These are phyloP conservation scores for Rauvolfia tetraphylla DNA, from an alignment of 257 asterid genomes.

Conservation along the genomic window DNA sequence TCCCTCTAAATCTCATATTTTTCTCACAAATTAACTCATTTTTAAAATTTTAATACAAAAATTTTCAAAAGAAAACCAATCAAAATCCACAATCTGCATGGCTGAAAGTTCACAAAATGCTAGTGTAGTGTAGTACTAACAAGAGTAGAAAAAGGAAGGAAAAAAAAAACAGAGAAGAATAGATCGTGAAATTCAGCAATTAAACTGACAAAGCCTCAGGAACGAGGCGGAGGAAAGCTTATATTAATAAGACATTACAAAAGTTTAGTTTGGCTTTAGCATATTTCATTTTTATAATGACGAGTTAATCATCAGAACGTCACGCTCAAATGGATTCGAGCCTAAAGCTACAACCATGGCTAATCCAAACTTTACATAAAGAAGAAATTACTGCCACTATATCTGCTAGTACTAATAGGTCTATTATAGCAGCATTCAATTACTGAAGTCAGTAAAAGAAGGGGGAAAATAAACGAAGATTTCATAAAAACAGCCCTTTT, in stretches of 20 bases:
- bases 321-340: conserved; percentile 22
- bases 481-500: neutral
- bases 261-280: conserved; percentile 15
- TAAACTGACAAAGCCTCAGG: conserved; percentile 8
- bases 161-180: neutral
- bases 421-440: neutral
- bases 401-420: too few species aligned
- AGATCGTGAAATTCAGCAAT: conserved; percentile 28
- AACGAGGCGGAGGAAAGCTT: conserved; percentile 1
- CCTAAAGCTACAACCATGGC: conserved; percentile 10
- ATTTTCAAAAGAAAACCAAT: too few species aligned
- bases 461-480: neutral
- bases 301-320: conserved; percentile 14
- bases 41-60: too few species aligned
- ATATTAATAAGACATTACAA: neutral
- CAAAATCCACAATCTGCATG: too few species aligned
- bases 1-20: too few species aligned
- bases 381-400: neutral
- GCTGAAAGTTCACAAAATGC: too few species aligned
- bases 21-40: too few species aligned
- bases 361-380: conserved; percentile 7
- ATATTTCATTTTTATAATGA: conserved; percentile 5
- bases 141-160: neutral
- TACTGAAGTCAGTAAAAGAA: neutral
- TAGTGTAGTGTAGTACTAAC: too few species aligned